These are phyloP conservation scores for Aspergillus hancockii DNA, from an alignment of 495 filamentous ascomycete species.

Conservation along the genomic window DNA sequence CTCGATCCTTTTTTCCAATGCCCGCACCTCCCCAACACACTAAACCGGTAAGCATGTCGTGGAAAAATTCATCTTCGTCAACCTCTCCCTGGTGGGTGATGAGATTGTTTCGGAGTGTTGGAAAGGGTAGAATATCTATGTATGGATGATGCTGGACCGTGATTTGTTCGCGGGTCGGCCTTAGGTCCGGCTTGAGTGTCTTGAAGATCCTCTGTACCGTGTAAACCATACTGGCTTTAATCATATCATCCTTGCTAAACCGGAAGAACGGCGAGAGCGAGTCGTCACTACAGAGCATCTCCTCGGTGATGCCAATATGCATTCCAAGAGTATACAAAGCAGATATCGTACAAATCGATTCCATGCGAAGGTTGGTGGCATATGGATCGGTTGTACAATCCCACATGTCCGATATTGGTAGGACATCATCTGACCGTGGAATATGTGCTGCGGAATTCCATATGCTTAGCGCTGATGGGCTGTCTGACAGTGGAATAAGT, in stretches of 20 bases:
- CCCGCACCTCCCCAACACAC: conserved; percentile 31
- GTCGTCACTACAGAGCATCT: conserved; percentile 25
- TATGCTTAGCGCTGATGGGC: conserved; percentile 8
- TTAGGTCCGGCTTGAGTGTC: conserved; percentile 28
- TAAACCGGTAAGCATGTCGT: conserved; percentile 25
- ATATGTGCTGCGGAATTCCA: conserved; percentile 10
- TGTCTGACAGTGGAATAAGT: conserved; percentile 6
- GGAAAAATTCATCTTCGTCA: conserved; percentile 29
- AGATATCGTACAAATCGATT: conserved; percentile 23
- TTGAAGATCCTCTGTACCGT: conserved; percentile 21
- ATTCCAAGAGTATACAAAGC: conserved; percentile 17
- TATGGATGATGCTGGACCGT: conserved; percentile 28
- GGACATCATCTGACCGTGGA: not conserved
- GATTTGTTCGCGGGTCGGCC: conserved; percentile 29
- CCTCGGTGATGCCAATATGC: conserved; percentile 27
- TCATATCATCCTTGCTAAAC: conserved; percentile 6
- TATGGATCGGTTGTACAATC: conserved; percentile 24
- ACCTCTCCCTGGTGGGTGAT: conserved; percentile 18
- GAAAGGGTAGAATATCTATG: conserved; percentile 31
- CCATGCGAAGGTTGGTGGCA: conserved; percentile 26
- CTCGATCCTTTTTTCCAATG: conserved; percentile 23
- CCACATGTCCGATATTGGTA: conserved; percentile 9
- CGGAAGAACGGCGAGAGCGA: conserved; percentile 28
- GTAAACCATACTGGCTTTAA: conserved; percentile 14
- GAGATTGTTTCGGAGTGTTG: conserved; percentile 28